Conservation (phyloP, 1,139 yeast species). For the Zygoascus hellenicus region DNA sequence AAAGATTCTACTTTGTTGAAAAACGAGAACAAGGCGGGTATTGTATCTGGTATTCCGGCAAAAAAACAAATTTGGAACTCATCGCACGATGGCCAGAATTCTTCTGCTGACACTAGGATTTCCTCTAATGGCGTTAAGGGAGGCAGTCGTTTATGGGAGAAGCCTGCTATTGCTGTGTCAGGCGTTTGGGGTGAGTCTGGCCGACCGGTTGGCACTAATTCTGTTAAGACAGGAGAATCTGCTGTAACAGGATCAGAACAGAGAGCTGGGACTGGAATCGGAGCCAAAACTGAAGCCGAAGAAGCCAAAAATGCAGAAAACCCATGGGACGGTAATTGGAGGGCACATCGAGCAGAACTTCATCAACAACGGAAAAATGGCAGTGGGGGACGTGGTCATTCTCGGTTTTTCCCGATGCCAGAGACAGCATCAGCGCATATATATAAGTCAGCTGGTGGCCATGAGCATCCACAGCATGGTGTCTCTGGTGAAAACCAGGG, state of each 20-base stretch:
- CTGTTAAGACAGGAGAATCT: neutral
- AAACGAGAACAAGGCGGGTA: neutral
- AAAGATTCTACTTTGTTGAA: neutral
- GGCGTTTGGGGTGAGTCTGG: neutral
- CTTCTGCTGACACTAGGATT: no score
- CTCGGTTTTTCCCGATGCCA: slow-evolving; percentile 19
- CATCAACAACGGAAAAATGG: neutral
- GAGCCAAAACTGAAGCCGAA: neutral
- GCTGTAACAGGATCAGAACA: neutral
- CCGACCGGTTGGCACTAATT: no score
- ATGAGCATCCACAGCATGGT: no score
- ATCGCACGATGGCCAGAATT: no score
- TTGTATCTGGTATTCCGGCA: neutral
- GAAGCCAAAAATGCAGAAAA: neutral
- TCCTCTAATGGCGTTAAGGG: no score
- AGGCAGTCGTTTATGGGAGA: neutral
- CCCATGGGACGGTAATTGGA: slow-evolving; percentile 9
- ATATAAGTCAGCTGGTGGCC: no score
- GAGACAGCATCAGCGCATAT: neutral
- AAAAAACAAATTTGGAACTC: neutral
- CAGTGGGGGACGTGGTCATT: slow-evolving; percentile 14
- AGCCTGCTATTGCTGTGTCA: neutral
- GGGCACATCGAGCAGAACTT: slow-evolving; percentile 7
- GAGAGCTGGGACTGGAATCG: neutral
- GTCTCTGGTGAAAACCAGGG: no score